Base-by-base conservation (phyloP, 164 flowering plant genomes). In the Buxus sempervirens region DNA sequence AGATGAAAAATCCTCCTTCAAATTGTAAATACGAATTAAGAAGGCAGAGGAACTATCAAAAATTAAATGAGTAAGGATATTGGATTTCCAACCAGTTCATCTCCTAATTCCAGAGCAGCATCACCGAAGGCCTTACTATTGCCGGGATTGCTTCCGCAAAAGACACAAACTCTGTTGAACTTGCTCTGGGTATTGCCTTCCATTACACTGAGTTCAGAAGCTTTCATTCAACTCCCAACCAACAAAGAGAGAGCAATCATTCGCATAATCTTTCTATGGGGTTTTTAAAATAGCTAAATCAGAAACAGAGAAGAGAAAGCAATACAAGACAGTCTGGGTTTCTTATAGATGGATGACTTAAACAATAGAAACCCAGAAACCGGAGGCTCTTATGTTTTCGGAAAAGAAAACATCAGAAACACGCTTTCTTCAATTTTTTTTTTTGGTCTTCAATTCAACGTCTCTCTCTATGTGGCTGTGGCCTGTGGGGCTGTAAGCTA, bases 91-190 rank as follows among this genome's bases (percentile, higher is more conserved):
- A 89, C 95, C 88, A 90, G 76, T 80, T 86, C 90, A 78, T 79
- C 73, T 53, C 89, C 93, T 77, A 88, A 76, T 36, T 85, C 86
- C 79, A 86, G 68, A 79, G 93, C 84, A 79, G 93, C 88, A 75
- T 88, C 88, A 75, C 85, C 77, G 65, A 88, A 86, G 60, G 84
- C 83, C 41, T 78, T 60, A 70, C 82, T 83, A 70, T 79, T 71
- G 61, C 93, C 93, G 76, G 89, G 76, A 70, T 79, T 80, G 78
- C 90, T 85, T 63, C 93, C 93, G 71, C 93, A 88, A 78, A 86
- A 88, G 19, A 88, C 93, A 82, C 93, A 88, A 9, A 88, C 64
- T 78, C 73, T 83, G 56, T 77, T 86, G 75, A 88, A 88, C 73
- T 77, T 81, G 76, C 71, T 76, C 38, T 65, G 65, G 19, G 54